Evolutionary conservation across 345 rosid genomes (phyloP), one percentile per base, ranked within the genome.

Genomic region (Citrus unshiu): DNA sequence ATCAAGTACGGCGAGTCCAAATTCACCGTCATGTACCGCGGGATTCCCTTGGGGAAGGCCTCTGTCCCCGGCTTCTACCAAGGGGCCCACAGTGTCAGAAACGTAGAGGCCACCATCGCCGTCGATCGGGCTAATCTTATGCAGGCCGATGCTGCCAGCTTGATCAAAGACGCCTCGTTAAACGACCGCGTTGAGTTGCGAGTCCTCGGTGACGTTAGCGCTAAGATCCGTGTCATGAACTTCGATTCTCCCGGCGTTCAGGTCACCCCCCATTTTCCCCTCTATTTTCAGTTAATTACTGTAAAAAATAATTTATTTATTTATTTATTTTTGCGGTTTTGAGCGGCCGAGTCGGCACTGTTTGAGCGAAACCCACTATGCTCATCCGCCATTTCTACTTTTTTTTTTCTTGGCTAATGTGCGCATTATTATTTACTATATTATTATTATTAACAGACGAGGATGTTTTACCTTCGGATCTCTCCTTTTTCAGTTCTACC

Each of bases 171-270:
- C 67, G 99, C 99, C 43, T 90, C 98, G 0, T 81, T 94, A 69
- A 95, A 93, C 77, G 98, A 95, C 82, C 84, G 93, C 10, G 96
- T 95, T 8, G 97, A 95, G 84, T 91, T 95, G 69, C 81, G 91
- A 67, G 90, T 95, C 59, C 82, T 90, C 3, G 99, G 99, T 9
- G 95, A 91, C 64, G 93, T 96, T 64, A 91, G 95, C 22, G 99
- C 98, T 29, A 94, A 90, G 98, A 93, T 96, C 92, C 97, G 99
- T 7, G 90, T 93, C 80, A 78, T 96, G 78, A 84, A 86, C 78
- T 87, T 96, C 69, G 97, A 96, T 88, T 94, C 99, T n/a, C 99
- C 99, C 0, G 95, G 94, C 34, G 97, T 95, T 84, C 89, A 93
- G 98, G 99, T 93, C 77, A 80, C 25, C 25, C 24, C 21, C 21